A percentile compares a stretch with the other conserved stretches of the same genome.
phyloP scores from a whole-genome alignment of 2,329 filamentous ascomycete species.

The Aspergillus uvarum region DNA sequence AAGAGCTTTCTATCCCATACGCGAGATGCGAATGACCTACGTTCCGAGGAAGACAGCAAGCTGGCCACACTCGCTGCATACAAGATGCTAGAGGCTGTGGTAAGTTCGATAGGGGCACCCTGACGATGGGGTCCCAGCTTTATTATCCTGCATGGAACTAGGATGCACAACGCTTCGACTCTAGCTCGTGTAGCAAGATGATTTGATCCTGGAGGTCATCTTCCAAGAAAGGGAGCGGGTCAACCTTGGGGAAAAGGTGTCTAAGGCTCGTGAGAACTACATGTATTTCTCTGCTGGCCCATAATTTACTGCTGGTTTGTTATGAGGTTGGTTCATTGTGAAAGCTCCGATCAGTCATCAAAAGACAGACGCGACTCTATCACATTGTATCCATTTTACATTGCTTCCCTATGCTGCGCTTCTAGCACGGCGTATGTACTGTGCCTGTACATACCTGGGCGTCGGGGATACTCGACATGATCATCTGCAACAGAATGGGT shows the following conservation, averaged over 20 bases:
- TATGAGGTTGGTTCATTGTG: not conserved
- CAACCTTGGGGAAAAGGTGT: conserved; percentile 7
- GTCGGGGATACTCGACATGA: not conserved
- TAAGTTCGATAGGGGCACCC: conserved; percentile 1
- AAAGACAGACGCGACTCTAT: not conserved
- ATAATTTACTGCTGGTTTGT: not conserved
- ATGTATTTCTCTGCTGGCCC: not conserved
- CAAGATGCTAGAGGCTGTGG: not conserved
- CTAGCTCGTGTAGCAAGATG: conserved; percentile 20
- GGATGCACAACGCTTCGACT: conserved; percentile 12
- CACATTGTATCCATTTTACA: too few species aligned
- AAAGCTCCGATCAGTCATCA: not conserved
- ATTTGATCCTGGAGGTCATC: conserved; percentile 15
- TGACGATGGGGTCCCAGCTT: conserved; percentile 20
- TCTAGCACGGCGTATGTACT: too few species aligned
- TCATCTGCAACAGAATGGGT: not conserved
- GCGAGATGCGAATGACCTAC: not conserved
- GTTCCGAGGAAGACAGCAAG: not conserved
- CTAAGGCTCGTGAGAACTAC: not conserved
- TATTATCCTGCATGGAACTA: conserved; percentile 16
- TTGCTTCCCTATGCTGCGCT: too few species aligned
- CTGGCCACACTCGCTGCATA: conserved; percentile 13
- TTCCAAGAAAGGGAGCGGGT: conserved; percentile 4
- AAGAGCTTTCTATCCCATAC: not conserved
- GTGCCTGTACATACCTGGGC: too few species aligned